Evolutionary conservation across 2,329 filamentous ascomycete species (phyloP), one percentile per base, ranked within the genome.

Genomic region (Phaeosphaeriaceae sp.): DNA sequence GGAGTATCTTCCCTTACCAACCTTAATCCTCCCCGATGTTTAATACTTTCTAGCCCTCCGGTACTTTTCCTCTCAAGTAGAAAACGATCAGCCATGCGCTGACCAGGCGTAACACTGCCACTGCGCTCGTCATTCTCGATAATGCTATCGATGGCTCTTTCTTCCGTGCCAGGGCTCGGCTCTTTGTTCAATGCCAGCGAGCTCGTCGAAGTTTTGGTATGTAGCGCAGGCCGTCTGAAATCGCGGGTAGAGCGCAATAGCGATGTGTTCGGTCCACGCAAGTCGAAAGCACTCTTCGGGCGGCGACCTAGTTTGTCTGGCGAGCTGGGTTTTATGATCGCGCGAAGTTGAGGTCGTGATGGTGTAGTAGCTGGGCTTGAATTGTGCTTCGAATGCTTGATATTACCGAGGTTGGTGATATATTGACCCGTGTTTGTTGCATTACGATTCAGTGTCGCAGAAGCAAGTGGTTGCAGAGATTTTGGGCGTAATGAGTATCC

Each of bases 261-360:
- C 1, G 43, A 20, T 2, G 21, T 40, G 8, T 29, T 45, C 17
- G 51, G 42, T 6, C 44, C 43, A 28, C 64, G 63, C 12, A 74
- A 56, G 34, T 74, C 67, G 23, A 72, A 67, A 7, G 71, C 67
- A 29, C 70, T 72, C 42, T 59, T 66, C 1, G 71, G 64, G 20
- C 68, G 57, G 6, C 52, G 53, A 12, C 50, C 46, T 7, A 66
- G 52, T 26, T 66, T 66, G 2, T 52, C 57, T 0, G 60, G 61
- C 1, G 63, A 63, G 8, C 56, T 42, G 2, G 62, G 58, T 2
- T 56, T 58, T 11, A 64, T 15, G 0, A 48, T 59, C 2, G 51
- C 54, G 8, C 60, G 58, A 7, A 67, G 33, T 2, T 53, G 51
- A 1, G 58, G 55, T 16, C 58, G 56, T 7, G 45, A 39, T 5